phyloP scores from a whole-genome alignment of 148 eudicot genomes.

The Hydrangea macrophylla region DNA sequence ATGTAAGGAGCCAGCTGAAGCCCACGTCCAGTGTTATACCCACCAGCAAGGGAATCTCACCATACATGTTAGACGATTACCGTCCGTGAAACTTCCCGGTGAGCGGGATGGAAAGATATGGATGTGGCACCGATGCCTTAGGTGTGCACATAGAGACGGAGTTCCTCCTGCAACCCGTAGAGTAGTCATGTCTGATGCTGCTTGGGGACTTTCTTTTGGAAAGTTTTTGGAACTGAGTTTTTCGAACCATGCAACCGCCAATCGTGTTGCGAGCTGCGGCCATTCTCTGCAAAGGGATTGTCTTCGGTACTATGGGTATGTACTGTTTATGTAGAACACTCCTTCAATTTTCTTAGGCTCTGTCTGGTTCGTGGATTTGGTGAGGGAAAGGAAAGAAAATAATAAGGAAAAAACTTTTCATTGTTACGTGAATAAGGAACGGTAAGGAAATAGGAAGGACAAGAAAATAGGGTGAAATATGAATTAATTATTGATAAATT shows the following conservation, averaged over 20 bases:
- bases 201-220: constrained; percentile 98
- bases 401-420: too few relatives aligned
- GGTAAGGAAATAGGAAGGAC: too few relatives aligned
- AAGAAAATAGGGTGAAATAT: too few relatives aligned
- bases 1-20: constrained; percentile 90
- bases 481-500: too few relatives aligned
- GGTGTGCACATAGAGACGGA: constrained; percentile 62
- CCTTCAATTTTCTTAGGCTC: constrained; percentile 1
- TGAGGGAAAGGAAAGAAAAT: too few relatives aligned
- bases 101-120: constrained; percentile 92
- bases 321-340: neutral
- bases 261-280: constrained; percentile 94
- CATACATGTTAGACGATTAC: constrained; percentile 71
- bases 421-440: too few relatives aligned
- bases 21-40: constrained; percentile 85
- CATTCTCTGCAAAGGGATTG: constrained; percentile 98
- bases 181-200: constrained; percentile 90
- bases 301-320: constrained; percentile 90
- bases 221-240: constrained; percentile 98
- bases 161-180: constrained; percentile 88
- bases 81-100: constrained; percentile 67
- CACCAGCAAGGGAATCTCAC: constrained; percentile 90
- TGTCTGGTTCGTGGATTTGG: too few relatives aligned
- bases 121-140: constrained; percentile 99
- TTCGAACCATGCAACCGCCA: constrained; percentile 90